phyloP scores from a whole-genome alignment of 106 monocot genomes.

The Acorus gramineus region DNA sequence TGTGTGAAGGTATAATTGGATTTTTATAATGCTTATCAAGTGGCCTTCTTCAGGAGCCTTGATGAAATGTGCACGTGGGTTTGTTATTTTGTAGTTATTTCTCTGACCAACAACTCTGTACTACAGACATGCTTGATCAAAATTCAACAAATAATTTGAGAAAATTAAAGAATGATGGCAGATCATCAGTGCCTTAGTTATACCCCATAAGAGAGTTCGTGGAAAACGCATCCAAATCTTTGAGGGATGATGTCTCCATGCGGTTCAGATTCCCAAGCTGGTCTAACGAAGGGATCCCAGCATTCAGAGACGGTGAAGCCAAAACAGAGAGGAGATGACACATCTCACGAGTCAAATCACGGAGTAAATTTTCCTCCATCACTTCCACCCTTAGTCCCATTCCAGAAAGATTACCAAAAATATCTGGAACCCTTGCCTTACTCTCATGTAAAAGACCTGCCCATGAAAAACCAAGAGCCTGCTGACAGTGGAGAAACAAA shows the following conservation, averaged over 20 bases:
- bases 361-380: slow-evolving; percentile 93
- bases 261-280: slow-evolving; percentile 57
- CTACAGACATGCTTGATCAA: no score
- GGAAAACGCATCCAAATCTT: slow-evolving; percentile 40
- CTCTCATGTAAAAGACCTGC: slow-evolving; percentile 54
- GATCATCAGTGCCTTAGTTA: background rate
- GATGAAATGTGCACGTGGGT: no score
- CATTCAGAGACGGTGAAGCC: slow-evolving; percentile 56
- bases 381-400: slow-evolving; percentile 87
- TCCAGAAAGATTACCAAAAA: slow-evolving; percentile 58
- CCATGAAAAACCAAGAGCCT: slow-evolving; percentile 84
- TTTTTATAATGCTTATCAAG: no score
- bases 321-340: slow-evolving; percentile 61
- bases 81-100: no score
- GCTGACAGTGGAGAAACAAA: slow-evolving; percentile 77
- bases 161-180: background rate
- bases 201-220: slow-evolving; percentile 72
- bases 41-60: no score
- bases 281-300: slow-evolving; percentile 64
- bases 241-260: slow-evolving; percentile 35
- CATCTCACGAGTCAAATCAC: slow-evolving; percentile 82
- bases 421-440: slow-evolving; percentile 85
- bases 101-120: no score
- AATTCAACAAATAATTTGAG: no score
- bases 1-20: no score